These are phyloP conservation scores for Heterobasidion annosum DNA, from an alignment of 1,284 basidiomycete species.

Conservation along the genomic window DNA sequence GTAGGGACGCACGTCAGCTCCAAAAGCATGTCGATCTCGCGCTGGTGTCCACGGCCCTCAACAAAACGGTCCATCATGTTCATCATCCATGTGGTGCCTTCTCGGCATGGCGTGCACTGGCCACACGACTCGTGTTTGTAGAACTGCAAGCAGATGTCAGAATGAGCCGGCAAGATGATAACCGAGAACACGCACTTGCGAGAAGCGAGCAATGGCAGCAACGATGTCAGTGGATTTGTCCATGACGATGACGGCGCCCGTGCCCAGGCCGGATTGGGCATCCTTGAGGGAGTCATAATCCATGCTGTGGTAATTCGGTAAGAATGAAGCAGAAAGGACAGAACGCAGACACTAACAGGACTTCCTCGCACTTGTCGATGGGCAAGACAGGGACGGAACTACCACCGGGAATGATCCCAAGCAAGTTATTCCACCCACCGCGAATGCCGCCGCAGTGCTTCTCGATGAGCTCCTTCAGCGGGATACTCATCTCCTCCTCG, in stretches of 20 bases:
- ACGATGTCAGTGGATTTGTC: slow-evolving; percentile 96
- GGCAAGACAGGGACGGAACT: slow-evolving; percentile 94
- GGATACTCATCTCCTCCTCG: slow-evolving; percentile 99
- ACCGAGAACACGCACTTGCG: slow-evolving; percentile 43
- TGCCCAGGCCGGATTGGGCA: slow-evolving; percentile 89
- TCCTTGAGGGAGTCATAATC: slow-evolving; percentile 98
- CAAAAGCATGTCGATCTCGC: slow-evolving; percentile 96
- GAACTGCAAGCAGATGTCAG: slow-evolving; percentile 38
- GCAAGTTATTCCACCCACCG: slow-evolving; percentile 94
- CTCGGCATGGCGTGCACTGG: slow-evolving; percentile 95
- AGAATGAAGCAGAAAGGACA: slow-evolving; percentile 5
- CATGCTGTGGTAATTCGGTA: slow-evolving; percentile 54
- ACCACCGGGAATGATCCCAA: slow-evolving; percentile 93
- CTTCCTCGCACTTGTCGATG: slow-evolving; percentile 73
- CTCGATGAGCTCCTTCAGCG: slow-evolving; percentile 88
- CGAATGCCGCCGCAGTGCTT: slow-evolving; percentile 94
- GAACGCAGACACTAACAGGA: slow-evolving; percentile 50
- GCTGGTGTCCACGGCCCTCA: slow-evolving; percentile 80
- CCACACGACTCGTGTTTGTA: slow-evolving; percentile 99
- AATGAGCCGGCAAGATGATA: not conserved
- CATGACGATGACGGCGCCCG: slow-evolving; percentile 98
- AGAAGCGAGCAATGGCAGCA: slow-evolving; percentile 87
- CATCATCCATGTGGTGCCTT: slow-evolving; percentile 97
- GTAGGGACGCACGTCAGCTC: slow-evolving; percentile 66
- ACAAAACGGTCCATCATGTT: slow-evolving; percentile 97